Percentiles rank a stretch among this genome's conserved stretches.
Conservation (phyloP, 768 basidiomycete genomes). For the Hygrophorus russula region DNA sequence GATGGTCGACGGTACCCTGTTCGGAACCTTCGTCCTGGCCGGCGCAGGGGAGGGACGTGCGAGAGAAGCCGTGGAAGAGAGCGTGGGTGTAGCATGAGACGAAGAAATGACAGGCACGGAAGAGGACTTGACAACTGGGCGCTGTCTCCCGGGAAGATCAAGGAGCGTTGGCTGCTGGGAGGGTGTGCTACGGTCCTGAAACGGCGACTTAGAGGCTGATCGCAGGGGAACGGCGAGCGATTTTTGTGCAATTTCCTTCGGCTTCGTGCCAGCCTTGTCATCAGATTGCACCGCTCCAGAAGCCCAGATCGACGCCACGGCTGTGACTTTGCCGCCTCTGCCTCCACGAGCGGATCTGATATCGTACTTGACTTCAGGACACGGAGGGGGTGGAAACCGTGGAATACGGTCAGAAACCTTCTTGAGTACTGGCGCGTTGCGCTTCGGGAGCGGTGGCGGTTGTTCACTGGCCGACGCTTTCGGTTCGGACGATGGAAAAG, state of each 20-base stretch:
- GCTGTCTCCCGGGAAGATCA: slow-evolving; percentile 13
- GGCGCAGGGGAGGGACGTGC: slow-evolving; percentile 31
- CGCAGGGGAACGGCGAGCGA: slow-evolving; percentile 1
- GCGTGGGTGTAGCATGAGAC: slow-evolving; percentile 59
- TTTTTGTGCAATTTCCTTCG: not conserved
- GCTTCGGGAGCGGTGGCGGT: not conserved
- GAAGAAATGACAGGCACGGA: slow-evolving; percentile 61
- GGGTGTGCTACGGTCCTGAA: slow-evolving; percentile 1
- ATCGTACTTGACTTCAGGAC: slow-evolving; percentile 57
- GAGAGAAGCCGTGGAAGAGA: slow-evolving; percentile 70
- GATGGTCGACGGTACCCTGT: slow-evolving; percentile 25
- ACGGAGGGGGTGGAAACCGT: slow-evolving; percentile 21
- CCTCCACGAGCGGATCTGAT: slow-evolving; percentile 71
- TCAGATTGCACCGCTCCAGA: slow-evolving; percentile 24
- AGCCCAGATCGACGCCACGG: slow-evolving; percentile 69
- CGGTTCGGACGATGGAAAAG: slow-evolving; percentile 21
- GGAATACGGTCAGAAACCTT: not conserved
- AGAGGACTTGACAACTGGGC: slow-evolving; percentile 42
- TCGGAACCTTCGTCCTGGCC: slow-evolving; percentile 11
- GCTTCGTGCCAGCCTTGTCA: not conserved
- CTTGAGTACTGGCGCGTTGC: no score
- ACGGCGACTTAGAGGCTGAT: slow-evolving; percentile 3
- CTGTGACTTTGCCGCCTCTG: slow-evolving; percentile 59
- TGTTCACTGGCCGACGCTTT: not conserved
- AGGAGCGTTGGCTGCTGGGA: not conserved